Evolutionary conservation across 768 basidiomycete species (phyloP), one percentile per base, ranked within the genome.

Genomic region (Boletales sp.): DNA sequence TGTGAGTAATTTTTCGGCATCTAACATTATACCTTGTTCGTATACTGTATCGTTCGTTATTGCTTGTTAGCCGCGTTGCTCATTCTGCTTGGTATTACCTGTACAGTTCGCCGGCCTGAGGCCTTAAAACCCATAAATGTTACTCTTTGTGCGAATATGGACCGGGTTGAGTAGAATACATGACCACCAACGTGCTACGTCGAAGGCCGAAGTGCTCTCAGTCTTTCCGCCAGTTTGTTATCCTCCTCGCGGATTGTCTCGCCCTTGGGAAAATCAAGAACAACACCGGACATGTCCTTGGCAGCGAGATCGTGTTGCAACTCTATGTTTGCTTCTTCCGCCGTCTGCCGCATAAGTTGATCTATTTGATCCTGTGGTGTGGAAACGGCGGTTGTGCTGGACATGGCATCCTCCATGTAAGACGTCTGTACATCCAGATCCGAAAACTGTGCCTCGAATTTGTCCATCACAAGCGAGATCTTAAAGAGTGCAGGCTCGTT

Each of bases 381-480:
- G 12, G 92, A 86, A 36, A 88, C 81, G 17, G 94, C 97, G 3
- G 92, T 95, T 19, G 94, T 92, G 47, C 87, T 81, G 10, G 85
- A 84, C 87, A 99, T 97, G 35, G 94, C 86, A 51, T 93, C 90
- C 64, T 98, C 97, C 93, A 99, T 95, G 71, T 95, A 94, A 6
- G 86, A 88, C 15, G 97, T 95, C 69, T 98, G 95, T 8, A 99
- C 97, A 65, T 98, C 97, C 17, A 99, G 82, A 67, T 98, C 97
- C 34, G 91, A 77, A 72, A 98, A 98, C 59, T 98, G 95, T 6
- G 84, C 57, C 69, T 99, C 97, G 70, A 99, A 99, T 72, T 94
- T 98, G 74, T 98, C 97, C 97, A 99, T 98, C 31, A 99, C 92
- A 47, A 91, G 70, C 12, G 97, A 95, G 63, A 99, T 98, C 95